Evolutionary conservation across 208 protist species (phyloP).

Genomic region (Angomonas deanei): DNA sequence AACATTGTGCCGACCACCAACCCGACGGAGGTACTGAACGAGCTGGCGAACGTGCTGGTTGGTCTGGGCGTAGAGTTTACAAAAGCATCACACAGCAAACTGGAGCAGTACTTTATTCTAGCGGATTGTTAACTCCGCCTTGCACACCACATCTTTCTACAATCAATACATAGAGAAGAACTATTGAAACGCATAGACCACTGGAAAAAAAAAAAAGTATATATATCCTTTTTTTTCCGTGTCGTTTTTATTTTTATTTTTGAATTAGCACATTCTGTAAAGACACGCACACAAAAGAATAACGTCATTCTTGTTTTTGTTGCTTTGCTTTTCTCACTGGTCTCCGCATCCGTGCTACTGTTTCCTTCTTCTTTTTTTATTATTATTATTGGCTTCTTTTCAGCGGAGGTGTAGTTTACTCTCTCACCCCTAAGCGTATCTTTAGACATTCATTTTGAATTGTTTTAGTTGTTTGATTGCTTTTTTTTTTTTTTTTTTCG

Average conservation of each 20-base stretch:
- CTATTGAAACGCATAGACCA: not conserved
- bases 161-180: not conserved
- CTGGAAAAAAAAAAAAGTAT: slow-evolving; percentile 3
- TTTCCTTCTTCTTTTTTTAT: too few species aligned
- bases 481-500: not conserved
- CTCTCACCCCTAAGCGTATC: too few species aligned
- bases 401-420: too few species aligned
- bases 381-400: too few species aligned
- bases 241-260: not conserved
- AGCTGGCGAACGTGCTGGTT: slow-evolving; percentile 35
- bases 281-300: not conserved
- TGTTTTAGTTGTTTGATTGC: not conserved
- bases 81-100: slow-evolving; percentile 40
- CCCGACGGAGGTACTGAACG: slow-evolving; percentile 25
- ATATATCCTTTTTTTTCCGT: not conserved
- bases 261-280: not conserved
- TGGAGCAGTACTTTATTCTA: slow-evolving; percentile 50
- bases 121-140: not conserved
- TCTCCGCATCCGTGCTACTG: too few species aligned
- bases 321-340: not conserved
- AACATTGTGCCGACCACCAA: slow-evolving; percentile 21
- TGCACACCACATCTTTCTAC: not conserved
- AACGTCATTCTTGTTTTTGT: not conserved
- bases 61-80: slow-evolving; percentile 51
- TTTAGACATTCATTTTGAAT: not conserved